Conservation (phyloP, 2,329 filamentous ascomycete species). For the Talaromyces sp. region DNA sequence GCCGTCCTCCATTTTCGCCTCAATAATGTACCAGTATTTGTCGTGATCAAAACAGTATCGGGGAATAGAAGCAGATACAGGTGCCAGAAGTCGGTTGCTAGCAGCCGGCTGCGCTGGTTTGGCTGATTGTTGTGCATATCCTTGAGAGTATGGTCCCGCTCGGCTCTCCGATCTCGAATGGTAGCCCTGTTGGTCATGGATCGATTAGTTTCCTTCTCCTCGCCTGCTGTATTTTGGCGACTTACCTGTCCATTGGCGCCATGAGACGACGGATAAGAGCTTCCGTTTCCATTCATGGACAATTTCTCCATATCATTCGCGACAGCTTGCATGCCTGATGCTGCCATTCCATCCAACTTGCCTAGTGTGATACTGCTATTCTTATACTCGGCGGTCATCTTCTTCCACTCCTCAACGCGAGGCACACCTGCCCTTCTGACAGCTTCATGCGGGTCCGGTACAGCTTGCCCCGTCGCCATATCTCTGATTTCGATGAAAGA, state of each 20-base stretch:
- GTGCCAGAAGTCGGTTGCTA: constrained; percentile 59
- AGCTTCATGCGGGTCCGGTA: constrained; percentile 75
- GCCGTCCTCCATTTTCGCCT: constrained; percentile 83
- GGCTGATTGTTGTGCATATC: constrained; percentile 38
- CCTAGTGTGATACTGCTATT: constrained; percentile 96
- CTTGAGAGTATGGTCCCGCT: constrained; percentile 23
- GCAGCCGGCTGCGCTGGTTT: constrained; percentile 42
- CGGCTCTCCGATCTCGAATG: constrained; percentile 40
- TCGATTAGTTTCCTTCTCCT: not conserved
- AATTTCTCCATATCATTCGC: constrained; percentile 71
- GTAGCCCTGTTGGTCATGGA: constrained; percentile 25
- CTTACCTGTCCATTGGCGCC: constrained; percentile 49
- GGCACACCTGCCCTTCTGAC: constrained; percentile 86
- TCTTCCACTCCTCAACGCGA: constrained; percentile 97
- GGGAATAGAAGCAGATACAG: constrained; percentile 77
- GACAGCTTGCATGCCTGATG: constrained; percentile 48
- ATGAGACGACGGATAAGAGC: constrained; percentile 41
- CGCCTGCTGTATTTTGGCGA: constrained; percentile 20
- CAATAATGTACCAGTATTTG: constrained; percentile 98
- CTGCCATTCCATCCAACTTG: constrained; percentile 61
- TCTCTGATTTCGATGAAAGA: constrained; percentile 96
- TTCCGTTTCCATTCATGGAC: constrained; percentile 61
- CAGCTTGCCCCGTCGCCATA: constrained; percentile 79
- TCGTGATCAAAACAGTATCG: constrained; percentile 94
- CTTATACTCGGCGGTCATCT: constrained; percentile 98